These are phyloP conservation scores for Pleurotus tuoliensis DNA, from an alignment of 768 basidiomycete genomes.

Conservation along the genomic window DNA sequence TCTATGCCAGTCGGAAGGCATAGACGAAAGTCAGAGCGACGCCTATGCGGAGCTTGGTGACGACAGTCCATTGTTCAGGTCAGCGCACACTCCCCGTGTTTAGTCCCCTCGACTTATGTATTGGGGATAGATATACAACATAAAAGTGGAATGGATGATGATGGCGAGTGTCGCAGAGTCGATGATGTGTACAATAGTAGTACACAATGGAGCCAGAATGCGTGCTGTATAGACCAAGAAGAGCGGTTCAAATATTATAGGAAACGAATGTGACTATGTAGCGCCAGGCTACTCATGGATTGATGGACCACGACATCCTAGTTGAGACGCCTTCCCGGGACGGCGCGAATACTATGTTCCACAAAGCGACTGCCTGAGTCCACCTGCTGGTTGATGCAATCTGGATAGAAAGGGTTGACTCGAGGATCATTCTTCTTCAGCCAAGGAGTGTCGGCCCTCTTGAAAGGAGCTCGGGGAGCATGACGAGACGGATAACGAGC, in stretches of 20 bases:
- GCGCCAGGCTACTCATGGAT: too few species aligned
- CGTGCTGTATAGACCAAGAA: neutral
- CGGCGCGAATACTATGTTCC: neutral
- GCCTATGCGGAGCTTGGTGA: conserved; percentile 49
- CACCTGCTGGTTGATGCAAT: neutral
- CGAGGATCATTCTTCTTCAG: neutral
- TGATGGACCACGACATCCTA: neutral
- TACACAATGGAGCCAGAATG: neutral
- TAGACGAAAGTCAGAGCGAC: conserved; percentile 32
- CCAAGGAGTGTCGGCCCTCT: neutral
- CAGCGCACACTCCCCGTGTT: neutral
- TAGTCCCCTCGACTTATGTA: neutral
- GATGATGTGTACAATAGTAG: too few species aligned
- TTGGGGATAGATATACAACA: neutral
- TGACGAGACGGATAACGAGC: neutral
- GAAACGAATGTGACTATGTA: neutral
- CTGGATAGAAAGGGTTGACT: conserved; percentile 4
- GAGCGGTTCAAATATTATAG: neutral
- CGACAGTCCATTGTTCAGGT: conserved; percentile 55
- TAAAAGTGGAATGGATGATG: neutral
- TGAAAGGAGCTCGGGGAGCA: neutral
- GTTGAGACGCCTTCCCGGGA: neutral
- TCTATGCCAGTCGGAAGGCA: conserved; percentile 36
- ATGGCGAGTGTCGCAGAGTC: too few species aligned
- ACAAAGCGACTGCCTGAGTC: neutral